These are phyloP conservation scores for Sodiomyces alkalinus DNA, from an alignment of 2,329 filamentous ascomycete species.

Conservation along the genomic window DNA sequence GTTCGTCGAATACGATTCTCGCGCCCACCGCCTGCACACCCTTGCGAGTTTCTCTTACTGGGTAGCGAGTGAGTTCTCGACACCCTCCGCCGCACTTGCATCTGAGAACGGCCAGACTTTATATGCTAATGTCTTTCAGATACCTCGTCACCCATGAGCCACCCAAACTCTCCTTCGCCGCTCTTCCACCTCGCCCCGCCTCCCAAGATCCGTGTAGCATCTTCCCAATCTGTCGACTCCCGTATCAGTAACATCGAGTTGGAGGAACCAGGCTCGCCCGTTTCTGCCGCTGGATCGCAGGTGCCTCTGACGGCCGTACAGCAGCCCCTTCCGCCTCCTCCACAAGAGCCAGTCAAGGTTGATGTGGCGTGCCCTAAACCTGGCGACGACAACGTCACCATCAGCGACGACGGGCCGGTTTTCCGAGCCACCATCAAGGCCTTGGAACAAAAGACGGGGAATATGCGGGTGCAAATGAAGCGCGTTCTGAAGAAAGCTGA, in stretches of 20 bases:
- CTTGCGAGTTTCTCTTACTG: slow-evolving; percentile 91
- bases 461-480: slow-evolving; percentile 89
- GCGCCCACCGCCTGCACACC: slow-evolving; percentile 76
- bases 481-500: slow-evolving; percentile 92
- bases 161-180: slow-evolving; percentile 53
- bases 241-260: slow-evolving; percentile 59
- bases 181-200: slow-evolving; percentile 59
- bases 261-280: slow-evolving; percentile 44
- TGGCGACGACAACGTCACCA: slow-evolving; percentile 69
- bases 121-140: slow-evolving; percentile 20
- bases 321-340: slow-evolving; percentile 5
- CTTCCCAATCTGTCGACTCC: slow-evolving; percentile 73
- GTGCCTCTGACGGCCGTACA: slow-evolving; percentile 7
- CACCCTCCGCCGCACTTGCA: background rate
- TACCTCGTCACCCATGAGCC: slow-evolving; percentile 27
- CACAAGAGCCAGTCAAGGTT: slow-evolving; percentile 52
- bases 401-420: slow-evolving; percentile 81
- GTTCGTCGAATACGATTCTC: slow-evolving; percentile 95
- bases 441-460: slow-evolving; percentile 89
- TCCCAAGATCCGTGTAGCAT: slow-evolving; percentile 69
- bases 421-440: slow-evolving; percentile 96
- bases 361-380: slow-evolving; percentile 79
- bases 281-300: slow-evolving; percentile 16
- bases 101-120: no score
- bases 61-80: slow-evolving; percentile 54